Percentiles rank a stretch among this genome's conserved stretches.
phyloP scores from a whole-genome alignment of 306 rosid species.

The Rosa rugosa region DNA sequence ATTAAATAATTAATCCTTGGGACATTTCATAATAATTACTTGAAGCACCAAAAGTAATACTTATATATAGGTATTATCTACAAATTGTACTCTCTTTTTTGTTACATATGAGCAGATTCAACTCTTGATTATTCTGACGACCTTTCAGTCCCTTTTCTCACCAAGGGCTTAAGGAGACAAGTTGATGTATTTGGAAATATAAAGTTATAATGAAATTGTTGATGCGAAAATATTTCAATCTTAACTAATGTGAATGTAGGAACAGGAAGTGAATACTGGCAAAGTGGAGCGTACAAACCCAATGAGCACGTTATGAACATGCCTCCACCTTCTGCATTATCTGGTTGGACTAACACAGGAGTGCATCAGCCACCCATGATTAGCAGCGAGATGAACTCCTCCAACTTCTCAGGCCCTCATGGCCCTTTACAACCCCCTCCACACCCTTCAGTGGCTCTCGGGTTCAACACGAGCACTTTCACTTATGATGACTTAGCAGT shows the following conservation, averaged over 20 bases:
- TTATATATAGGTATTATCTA: too few relatives aligned
- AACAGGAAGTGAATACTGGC: conserved; percentile 10
- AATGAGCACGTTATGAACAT: background rate
- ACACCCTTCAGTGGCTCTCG: conserved; percentile 66
- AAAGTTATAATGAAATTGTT: background rate
- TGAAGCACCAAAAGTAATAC: too few relatives aligned
- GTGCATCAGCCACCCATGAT: conserved; percentile 5
- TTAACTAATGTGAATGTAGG: background rate
- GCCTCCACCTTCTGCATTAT: conserved; percentile 9
- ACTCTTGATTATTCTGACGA: too few relatives aligned
- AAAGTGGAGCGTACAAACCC: background rate
- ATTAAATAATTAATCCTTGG: too few relatives aligned
- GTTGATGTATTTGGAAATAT: too few relatives aligned
- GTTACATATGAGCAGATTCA: too few relatives aligned
- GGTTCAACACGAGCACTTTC: conserved; percentile 71
- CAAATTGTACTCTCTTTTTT: too few relatives aligned
- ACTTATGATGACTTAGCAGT: conserved; percentile 54
- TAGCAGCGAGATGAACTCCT: conserved; percentile 44
- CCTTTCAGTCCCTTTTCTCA: too few relatives aligned
- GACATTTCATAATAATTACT: background rate
- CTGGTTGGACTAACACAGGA: conserved; percentile 9
- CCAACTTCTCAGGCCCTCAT: conserved; percentile 53
- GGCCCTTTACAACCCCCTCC: conserved; percentile 70
- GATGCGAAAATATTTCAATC: background rate
- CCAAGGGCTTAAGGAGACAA: too few relatives aligned